These are phyloP conservation scores for Asterella californica DNA, from an alignment of 225 moss, liverwort and hornwort species.

Conservation along the genomic window DNA sequence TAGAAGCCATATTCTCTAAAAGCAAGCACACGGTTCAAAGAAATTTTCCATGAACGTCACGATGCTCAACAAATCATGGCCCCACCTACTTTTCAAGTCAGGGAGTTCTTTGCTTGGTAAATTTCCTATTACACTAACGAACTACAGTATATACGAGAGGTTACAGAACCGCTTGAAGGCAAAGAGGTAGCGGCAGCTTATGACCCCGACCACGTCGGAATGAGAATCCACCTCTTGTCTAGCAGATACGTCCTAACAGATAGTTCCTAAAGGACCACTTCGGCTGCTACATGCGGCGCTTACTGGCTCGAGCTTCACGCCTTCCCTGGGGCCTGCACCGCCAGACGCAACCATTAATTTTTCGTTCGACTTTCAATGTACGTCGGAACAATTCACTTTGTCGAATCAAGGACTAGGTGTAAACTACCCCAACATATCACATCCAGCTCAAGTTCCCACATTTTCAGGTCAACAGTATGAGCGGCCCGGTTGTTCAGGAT, in stretches of 20 bases:
- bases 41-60: neutral
- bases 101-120: neutral
- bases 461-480: neutral
- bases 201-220: neutral
- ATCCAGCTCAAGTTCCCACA: neutral
- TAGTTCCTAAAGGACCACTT: neutral
- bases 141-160: neutral
- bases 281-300: neutral
- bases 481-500: neutral
- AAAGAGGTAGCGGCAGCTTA: neutral
- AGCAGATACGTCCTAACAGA: neutral
- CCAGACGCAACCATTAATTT: conserved; percentile 3
- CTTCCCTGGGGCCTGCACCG: conserved; percentile 26
- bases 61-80: neutral
- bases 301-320: conserved; percentile 1
- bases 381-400: neutral
- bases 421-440: neutral
- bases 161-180: neutral
- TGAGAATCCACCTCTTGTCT: neutral
- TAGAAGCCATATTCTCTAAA: neutral
- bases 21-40: neutral
- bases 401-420: neutral
- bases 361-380: neutral
- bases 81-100: neutral
- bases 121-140: neutral